A percentile compares a stretch with the other conserved stretches of the same genome.
Evolutionary conservation across 768 basidiomycete species (phyloP).

Genomic region (Agrocybe praecox): DNA sequence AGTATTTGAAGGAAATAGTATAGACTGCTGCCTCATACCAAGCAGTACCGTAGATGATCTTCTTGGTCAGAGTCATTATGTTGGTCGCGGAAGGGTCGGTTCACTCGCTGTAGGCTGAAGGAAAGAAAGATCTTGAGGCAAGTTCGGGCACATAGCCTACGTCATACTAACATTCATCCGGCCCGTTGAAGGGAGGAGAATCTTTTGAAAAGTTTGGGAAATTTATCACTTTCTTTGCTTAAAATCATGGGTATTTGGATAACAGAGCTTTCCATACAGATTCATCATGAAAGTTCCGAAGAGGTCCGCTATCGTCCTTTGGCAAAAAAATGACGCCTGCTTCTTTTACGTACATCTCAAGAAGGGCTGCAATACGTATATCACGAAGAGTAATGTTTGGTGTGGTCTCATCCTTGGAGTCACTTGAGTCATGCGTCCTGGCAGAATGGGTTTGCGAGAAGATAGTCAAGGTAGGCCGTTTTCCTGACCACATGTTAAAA

Average conservation of each 20-base stretch:
- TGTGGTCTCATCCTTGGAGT: not conserved
- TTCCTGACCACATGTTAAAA: conserved; percentile 15
- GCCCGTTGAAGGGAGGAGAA: too few relatives aligned
- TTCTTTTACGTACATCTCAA: conserved; percentile 32
- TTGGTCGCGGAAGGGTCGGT: not conserved
- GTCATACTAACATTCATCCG: too few relatives aligned
- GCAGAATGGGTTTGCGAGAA: conserved; percentile 28
- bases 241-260: too few relatives aligned
- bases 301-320: too few relatives aligned
- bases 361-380: conserved; percentile 44
- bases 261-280: too few relatives aligned
- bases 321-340: not conserved
- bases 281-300: too few relatives aligned
- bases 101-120: too few relatives aligned
- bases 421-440: not conserved
- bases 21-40: conserved; percentile 37
- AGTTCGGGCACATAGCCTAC: too few relatives aligned
- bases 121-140: too few relatives aligned
- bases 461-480: conserved; percentile 15
- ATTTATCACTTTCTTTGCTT: too few relatives aligned
- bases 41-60: conserved; percentile 64
- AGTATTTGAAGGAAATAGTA: not conserved
- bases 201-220: too few relatives aligned
- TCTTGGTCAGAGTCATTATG: conserved; percentile 27
- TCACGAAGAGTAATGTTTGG: conserved; percentile 55